A percentile compares a stretch with the other conserved stretches of the same genome.
Evolutionary conservation across 805 yeast species (phyloP).

Genomic region (Ogataea philodendri): DNA sequence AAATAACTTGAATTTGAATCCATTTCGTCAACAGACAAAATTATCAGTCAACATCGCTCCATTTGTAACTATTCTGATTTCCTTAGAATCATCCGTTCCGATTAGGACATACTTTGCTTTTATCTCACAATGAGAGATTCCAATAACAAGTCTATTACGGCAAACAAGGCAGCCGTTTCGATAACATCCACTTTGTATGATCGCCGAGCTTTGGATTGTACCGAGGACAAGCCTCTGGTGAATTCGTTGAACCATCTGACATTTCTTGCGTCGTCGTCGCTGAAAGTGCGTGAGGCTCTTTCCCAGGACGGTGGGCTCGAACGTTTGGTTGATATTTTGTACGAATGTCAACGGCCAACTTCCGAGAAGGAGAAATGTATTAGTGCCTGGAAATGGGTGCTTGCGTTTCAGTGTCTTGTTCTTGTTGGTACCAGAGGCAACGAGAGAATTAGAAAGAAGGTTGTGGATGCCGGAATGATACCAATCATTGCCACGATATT

Average conservation of each 20-base stretch:
- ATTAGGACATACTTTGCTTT: too few relatives aligned
- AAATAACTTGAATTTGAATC: slow-evolving; percentile 1
- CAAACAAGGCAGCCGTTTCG: slow-evolving; percentile 88
- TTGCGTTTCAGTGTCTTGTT: slow-evolving; percentile 89
- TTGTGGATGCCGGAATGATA: slow-evolving; percentile 87
- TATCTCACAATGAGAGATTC: slow-evolving; percentile 72
- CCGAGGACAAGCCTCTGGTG: slow-evolving; percentile 85
- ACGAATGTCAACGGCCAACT: slow-evolving; percentile 60
- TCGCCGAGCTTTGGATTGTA: slow-evolving; percentile 86
- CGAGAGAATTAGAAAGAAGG: slow-evolving; percentile 76
- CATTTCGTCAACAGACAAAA: not conserved
- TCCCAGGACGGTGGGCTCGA: slow-evolving; percentile 91
- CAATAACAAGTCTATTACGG: slow-evolving; percentile 72
- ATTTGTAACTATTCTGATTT: not conserved
- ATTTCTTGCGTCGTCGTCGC: slow-evolving; percentile 78
- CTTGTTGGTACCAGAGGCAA: slow-evolving; percentile 92
- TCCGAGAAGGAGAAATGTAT: slow-evolving; percentile 46
- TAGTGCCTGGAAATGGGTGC: slow-evolving; percentile 94
- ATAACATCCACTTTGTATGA: slow-evolving; percentile 88
- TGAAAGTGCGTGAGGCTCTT: slow-evolving; percentile 87
- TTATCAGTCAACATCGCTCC: not conserved
- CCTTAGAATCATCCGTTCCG: not conserved
- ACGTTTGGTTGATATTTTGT: slow-evolving; percentile 77
- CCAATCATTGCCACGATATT: slow-evolving; percentile 89
- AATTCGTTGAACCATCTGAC: slow-evolving; percentile 90